Evolutionary conservation across 164 flowering plant genomes (phyloP), one percentile per base, ranked within the genome.

Genomic region (Warburgia ugandensis): DNA sequence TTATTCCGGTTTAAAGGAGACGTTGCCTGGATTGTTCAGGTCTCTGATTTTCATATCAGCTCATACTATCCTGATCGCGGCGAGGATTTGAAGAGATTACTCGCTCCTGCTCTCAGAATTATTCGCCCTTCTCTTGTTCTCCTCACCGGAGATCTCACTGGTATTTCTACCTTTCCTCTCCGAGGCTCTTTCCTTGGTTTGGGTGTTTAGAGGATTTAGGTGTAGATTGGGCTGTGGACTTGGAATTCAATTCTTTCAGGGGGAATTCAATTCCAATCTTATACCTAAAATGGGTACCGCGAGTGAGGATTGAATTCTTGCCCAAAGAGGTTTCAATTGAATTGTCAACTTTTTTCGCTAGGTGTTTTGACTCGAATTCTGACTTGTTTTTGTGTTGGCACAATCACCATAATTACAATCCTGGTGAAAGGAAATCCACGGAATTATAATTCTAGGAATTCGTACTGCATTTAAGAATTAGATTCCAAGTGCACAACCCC

Each of bases 21-120:
- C 35, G 63, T 59, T 20, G 48, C 50, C 14, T 59, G 63, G 63
- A 35, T 51, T 37, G 56, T 59, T 12, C 63, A 59, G 27, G 16
- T 59, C 8, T 50, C 63, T 20, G 63, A 59, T 59, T 41, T 59
- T 17, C 63, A 59, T 29, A 19, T 59, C 40, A 59, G 63, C 56
- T 33, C 56, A 27, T 59, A 42, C 50, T 35, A 59, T 33, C 42
- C 50, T 22, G 56, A 59, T n/a, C 49, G 63, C 8, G 56, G 46
- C 9, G 43, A 43, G 3, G 56, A 51, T 26, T 19, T 59, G 22
- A 51, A 45, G 63, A 33, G 50, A 12, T n/a, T 59, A 43, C 56
- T 59, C 12, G 56, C 42, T 35, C 63, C 63, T 27, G 63, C 63
- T 0, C 31, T 59, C 13, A 45, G 50, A 8, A 27, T 35, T 20